These are phyloP conservation scores for Fraxinus americana DNA, from an alignment of 257 asterid species.

Conservation along the genomic window DNA sequence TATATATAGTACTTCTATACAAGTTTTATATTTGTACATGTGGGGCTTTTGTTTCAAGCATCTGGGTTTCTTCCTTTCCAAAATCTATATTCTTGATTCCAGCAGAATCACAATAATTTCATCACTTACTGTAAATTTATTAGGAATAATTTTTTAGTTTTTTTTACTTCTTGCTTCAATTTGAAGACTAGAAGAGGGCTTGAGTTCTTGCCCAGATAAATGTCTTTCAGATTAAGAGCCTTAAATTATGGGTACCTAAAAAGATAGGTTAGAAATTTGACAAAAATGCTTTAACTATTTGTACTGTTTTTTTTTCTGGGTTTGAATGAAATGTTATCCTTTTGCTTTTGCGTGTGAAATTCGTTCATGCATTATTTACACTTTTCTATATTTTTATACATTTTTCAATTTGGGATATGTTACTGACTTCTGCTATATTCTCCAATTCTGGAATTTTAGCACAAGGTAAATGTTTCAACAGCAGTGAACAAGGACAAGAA, in stretches of 20 bases:
- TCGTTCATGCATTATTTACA: slow-evolving; percentile 13
- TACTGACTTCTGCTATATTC: slow-evolving; percentile 49
- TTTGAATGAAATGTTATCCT: not conserved
- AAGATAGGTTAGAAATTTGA: slow-evolving; percentile 16
- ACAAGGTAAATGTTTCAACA: slow-evolving; percentile 49
- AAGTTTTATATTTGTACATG: slow-evolving; percentile 36
- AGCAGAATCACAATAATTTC: not conserved
- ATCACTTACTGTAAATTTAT: not conserved
- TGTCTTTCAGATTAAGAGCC: not conserved
- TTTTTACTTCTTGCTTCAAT: not conserved
- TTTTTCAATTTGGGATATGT: slow-evolving; percentile 38
- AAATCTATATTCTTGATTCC: slow-evolving; percentile 13
- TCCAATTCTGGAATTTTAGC: slow-evolving; percentile 57
- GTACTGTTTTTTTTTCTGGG: not conserved
- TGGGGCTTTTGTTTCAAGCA: slow-evolving; percentile 28
- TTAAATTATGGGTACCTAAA: slow-evolving; percentile 38
- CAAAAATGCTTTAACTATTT: slow-evolving; percentile 22
- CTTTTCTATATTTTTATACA: slow-evolving; percentile 39
- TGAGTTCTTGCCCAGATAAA: slow-evolving; percentile 30
- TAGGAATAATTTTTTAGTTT: not conserved
- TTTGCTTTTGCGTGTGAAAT: slow-evolving; percentile 59
- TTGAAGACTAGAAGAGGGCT: slow-evolving; percentile 22
- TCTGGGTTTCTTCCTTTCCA: slow-evolving; percentile 25
- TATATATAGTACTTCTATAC: not conserved
- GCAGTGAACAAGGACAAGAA: slow-evolving; percentile 29